A percentile compares a stretch with the other conserved stretches of the same genome.
Evolutionary conservation across 371 early-diverging fungal genomes (phyloP).

Genomic region (Mortierella sp.): DNA sequence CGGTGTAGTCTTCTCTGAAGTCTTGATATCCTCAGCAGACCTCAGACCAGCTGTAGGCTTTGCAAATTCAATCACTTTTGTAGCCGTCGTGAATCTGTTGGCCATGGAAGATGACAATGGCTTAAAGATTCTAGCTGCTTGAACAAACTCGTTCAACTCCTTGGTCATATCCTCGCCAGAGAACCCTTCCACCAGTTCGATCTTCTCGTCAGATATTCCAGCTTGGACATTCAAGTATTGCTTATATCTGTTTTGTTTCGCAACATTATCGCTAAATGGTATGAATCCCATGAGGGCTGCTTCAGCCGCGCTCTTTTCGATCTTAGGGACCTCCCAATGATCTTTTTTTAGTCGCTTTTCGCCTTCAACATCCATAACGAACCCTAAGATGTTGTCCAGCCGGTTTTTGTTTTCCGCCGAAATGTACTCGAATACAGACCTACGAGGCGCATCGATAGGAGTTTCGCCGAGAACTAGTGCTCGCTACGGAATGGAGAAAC

Average conservation of each 20-base stretch:
- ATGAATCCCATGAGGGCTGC: slow-evolving; percentile 88
- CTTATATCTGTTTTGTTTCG: slow-evolving; percentile 86
- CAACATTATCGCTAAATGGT: slow-evolving; percentile 82
- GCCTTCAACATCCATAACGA: slow-evolving; percentile 42
- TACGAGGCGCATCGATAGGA: slow-evolving; percentile 70
- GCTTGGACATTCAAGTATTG: slow-evolving; percentile 79
- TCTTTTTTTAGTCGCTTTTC: slow-evolving; percentile 30
- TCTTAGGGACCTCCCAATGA: slow-evolving; percentile 57
- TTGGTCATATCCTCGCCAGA: slow-evolving; percentile 70
- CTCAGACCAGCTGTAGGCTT: slow-evolving; percentile 68
- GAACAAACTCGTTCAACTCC: slow-evolving; percentile 84
- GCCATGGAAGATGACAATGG: slow-evolving; percentile 85
- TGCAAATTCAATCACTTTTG: slow-evolving; percentile 38
- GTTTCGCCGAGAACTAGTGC: slow-evolving; percentile 79
- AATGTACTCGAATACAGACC: slow-evolving; percentile 85
- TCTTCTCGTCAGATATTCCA: slow-evolving; percentile 58
- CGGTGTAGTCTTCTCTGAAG: slow-evolving; percentile 40
- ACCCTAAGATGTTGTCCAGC: slow-evolving; percentile 68
- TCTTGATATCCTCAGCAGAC: slow-evolving; percentile 62
- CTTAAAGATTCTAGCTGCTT: slow-evolving; percentile 86
- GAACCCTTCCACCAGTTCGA: slow-evolving; percentile 59
- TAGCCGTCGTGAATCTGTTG: slow-evolving; percentile 80
- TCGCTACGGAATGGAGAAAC: slow-evolving; percentile 41
- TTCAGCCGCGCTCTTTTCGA: slow-evolving; percentile 75
- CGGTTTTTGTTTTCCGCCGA: slow-evolving; percentile 74